phyloP scores from a whole-genome alignment of 1,139 yeast species.

The Kodamaea fungicola region DNA sequence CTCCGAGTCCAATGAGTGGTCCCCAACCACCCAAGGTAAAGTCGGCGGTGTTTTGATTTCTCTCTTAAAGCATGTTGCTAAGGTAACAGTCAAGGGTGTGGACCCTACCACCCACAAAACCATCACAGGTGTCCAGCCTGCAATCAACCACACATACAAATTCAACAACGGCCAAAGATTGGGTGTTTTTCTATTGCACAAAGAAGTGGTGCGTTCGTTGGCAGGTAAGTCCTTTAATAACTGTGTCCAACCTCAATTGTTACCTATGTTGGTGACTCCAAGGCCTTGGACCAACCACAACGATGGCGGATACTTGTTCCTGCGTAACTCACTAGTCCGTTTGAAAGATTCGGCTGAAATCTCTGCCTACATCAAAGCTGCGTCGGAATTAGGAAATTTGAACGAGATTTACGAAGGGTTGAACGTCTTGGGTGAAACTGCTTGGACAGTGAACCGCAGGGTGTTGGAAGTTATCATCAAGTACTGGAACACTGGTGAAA shows the following conservation, averaged over 20 bases:
- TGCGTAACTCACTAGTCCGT: conserved; percentile 63
- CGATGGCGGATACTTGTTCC: conserved; percentile 78
- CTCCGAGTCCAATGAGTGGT: conserved; percentile 32
- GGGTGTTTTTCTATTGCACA: conserved; percentile 80
- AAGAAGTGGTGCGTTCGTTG: conserved; percentile 58
- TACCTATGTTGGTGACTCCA: conserved; percentile 93
- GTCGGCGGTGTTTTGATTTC: conserved; percentile 81
- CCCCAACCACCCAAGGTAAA: conserved; percentile 62
- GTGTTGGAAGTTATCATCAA: conserved; percentile 67
- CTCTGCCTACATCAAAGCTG: conserved; percentile 79
- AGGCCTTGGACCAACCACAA: conserved; percentile 80
- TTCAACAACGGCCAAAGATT: conserved; percentile 73
- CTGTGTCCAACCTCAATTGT: conserved; percentile 77
- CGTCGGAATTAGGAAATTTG: conserved; percentile 66
- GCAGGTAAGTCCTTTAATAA: conserved; percentile 66
- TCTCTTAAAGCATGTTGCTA: conserved; percentile 75
- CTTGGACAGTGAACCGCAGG: conserved; percentile 86
- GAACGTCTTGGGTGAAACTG: conserved; percentile 81
- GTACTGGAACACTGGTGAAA: conserved; percentile 85
- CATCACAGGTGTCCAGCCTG: conserved; percentile 77
- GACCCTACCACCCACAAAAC: conserved; percentile 74
- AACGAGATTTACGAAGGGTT: conserved; percentile 73
- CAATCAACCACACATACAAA: conserved; percentile 85
- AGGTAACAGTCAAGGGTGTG: conserved; percentile 68
- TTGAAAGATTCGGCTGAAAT: conserved; percentile 89